These are phyloP conservation scores for Leishmania mexicana DNA, from an alignment of 208 protist species.

Conservation along the genomic window DNA sequence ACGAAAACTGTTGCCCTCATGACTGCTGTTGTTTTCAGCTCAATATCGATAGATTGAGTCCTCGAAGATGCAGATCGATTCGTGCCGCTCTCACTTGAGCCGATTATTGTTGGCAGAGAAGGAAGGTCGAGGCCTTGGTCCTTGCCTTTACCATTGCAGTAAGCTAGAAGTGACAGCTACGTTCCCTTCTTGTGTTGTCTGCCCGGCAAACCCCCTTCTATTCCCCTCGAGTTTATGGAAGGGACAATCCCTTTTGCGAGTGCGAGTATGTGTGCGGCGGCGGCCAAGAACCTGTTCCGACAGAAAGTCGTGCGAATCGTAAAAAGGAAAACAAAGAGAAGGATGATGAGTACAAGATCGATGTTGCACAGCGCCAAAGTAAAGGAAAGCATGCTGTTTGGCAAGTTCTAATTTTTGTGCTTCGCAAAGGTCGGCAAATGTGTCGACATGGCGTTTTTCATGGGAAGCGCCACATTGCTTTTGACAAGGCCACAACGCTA, in stretches of 20 bases:
- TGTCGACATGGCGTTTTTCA: background rate
- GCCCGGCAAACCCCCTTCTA: background rate
- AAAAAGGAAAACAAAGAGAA: background rate
- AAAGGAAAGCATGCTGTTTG: background rate
- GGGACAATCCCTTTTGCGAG: too few relatives aligned
- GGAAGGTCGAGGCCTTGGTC: background rate
- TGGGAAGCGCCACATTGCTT: background rate
- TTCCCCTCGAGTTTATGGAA: background rate
- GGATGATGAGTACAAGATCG: background rate
- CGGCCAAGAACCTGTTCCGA: background rate
- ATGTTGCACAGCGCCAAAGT: background rate
- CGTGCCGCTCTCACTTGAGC: background rate
- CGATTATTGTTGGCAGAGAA: background rate
- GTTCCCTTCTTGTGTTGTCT: background rate
- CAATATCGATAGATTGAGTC: background rate
- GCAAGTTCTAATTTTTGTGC: background rate
- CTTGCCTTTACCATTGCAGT: background rate
- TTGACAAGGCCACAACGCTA: background rate
- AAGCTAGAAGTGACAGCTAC: background rate
- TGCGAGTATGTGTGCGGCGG: background rate
- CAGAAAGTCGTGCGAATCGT: background rate
- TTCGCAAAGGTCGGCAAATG: background rate
- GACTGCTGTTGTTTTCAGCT: background rate
- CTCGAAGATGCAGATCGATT: background rate
- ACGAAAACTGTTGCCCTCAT: slow-evolving; percentile 8